A percentile compares a stretch with the other conserved stretches of the same genome.
phyloP scores from a whole-genome alignment of 148 eudicot species.

The Silene uniflora region DNA sequence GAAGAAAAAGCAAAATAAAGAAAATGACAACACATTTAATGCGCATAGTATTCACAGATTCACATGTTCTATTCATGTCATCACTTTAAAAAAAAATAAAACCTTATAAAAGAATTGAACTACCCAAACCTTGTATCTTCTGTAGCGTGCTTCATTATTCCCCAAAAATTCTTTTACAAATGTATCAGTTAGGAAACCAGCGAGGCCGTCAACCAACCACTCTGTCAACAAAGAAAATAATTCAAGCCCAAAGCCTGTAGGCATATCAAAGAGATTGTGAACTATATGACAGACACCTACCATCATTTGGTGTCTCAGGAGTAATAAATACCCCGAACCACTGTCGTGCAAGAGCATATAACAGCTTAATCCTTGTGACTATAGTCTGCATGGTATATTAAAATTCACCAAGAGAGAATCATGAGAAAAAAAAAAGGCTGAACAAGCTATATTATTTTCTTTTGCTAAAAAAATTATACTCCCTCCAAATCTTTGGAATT shows the following conservation, averaged over 20 bases:
- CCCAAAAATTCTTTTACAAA: conserved; percentile 79
- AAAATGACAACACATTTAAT: neutral
- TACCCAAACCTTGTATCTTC: conserved; percentile 78
- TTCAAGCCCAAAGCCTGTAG: conserved; percentile 10
- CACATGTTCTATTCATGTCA: neutral
- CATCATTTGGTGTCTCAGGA: conserved; percentile 86
- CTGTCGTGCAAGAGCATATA: conserved; percentile 90
- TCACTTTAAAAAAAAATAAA: neutral
- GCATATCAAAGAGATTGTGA: conserved; percentile 13
- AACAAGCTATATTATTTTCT: neutral
- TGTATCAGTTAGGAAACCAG: conserved; percentile 83
- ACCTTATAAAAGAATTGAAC: neutral
- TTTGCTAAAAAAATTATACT: neutral
- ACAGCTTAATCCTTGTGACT: conserved; percentile 83
- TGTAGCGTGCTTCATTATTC: conserved; percentile 91
- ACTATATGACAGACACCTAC: conserved; percentile 39
- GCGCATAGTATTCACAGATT: neutral
- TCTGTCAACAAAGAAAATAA: conserved; percentile 43
- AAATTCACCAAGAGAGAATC: conserved; percentile 7
- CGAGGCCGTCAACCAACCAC: conserved; percentile 96
- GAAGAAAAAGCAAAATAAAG: neutral
- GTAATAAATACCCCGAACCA: conserved; percentile 98
- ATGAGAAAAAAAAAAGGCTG: conserved; percentile 1
- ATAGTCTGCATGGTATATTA: conserved; percentile 51
- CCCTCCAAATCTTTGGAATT: too few species aligned